Base-by-base conservation (phyloP, 1,284 basidiomycete genomes). In the Ceratobasidium sp. region DNA sequence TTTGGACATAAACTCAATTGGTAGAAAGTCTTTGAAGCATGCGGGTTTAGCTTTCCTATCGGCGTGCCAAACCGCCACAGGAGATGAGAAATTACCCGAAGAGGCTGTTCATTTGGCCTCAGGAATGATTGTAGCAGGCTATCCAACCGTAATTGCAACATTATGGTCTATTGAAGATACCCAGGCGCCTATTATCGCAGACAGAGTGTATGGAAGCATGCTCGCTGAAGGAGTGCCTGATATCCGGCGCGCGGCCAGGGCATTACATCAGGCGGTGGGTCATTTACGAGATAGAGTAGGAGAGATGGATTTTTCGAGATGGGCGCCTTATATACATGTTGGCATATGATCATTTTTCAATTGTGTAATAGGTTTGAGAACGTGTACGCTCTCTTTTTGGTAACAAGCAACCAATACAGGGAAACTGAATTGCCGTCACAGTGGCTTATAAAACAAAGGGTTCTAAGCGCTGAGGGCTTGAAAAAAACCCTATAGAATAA, bases 51-150 rank as follows among this genome's bases (percentile, higher is more conserved):
- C 70, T 4, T 59, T 72, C 18, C 44, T 72, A n/a, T 72, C 70
- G 11, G 70, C 70, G 3, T 72, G 70, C 46, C 46, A 72, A 18
- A 59, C 70, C 26, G 70, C 70, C 9, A 46, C 67, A 16, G 67
- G 55, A 14, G 32, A 58, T 26, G 4, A n/a, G 38, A 21, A 23
- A 11, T 14, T 54, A 35, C 70, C 70, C 14, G 70, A 72, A 44
- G 70, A 72, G 21, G 44, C 58, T 5, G 44, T 72, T 9, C 70
- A 72, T 30, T 57, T 72, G 14, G 70, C 70, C 5, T 35, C 70
- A 3, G 70, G 70, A 11, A 30, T 72, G 46, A 35, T 49, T 4
- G n/a, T 62, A 23, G 43, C 70, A 8, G 70, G 67, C 1, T 63
- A 30, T 32, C 54, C 64, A 35, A 57, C 38, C 30, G 49, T 57